These are phyloP conservation scores for Erodium texanum DNA, from an alignment of 441 rosid species.

Conservation along the genomic window DNA sequence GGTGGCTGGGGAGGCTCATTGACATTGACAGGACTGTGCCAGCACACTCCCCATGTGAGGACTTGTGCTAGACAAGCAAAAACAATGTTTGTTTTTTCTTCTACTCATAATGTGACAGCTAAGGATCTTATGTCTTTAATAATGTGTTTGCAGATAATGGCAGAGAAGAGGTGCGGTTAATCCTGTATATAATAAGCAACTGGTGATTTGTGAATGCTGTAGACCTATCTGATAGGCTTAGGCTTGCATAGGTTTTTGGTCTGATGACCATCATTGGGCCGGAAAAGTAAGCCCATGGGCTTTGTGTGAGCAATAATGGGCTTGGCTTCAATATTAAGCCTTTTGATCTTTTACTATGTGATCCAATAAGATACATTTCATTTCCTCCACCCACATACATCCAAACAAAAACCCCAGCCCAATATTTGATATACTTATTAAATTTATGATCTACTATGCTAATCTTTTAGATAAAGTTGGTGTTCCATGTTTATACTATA, in stretches of 20 bases:
- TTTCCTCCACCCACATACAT: neutral
- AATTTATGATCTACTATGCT: no score
- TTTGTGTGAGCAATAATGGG: neutral
- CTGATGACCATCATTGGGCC: neutral
- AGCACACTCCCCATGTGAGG: constrained; percentile 6
- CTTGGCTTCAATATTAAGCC: neutral
- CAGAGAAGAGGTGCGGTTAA: neutral
- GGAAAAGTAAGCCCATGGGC: neutral
- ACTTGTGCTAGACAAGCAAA: neutral
- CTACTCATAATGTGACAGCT: constrained; percentile 3
- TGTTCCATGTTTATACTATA: no score
- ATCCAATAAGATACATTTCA: neutral
- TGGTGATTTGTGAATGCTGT: neutral
- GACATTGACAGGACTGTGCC: neutral
- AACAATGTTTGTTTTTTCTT: neutral
- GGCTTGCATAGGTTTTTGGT: neutral
- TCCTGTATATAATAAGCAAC: neutral
- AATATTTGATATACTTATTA: no score
- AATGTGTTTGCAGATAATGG: neutral
- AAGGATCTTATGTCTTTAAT: neutral
- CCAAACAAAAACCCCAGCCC: no score
- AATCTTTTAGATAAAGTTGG: no score
- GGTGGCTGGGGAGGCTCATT: neutral
- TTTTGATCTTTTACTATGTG: neutral
- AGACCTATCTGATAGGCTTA: neutral